These are phyloP conservation scores for Cokeromyces recurvatus DNA, from an alignment of 371 early-diverging fungal species.

Conservation along the genomic window DNA sequence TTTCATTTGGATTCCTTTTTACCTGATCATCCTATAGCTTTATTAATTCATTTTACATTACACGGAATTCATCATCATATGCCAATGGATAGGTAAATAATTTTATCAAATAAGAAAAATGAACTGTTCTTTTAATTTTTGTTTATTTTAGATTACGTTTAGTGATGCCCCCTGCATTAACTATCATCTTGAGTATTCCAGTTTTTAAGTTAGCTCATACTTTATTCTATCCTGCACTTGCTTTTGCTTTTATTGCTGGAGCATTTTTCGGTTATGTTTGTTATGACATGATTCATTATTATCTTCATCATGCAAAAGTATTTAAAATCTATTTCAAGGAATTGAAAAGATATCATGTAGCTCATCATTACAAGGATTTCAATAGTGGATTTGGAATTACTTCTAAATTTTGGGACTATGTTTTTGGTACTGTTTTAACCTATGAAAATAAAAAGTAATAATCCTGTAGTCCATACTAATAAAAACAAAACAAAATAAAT, in stretches of 20 bases:
- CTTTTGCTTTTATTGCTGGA: slow-evolving; percentile 69
- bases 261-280: slow-evolving; percentile 77
- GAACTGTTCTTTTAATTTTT: background rate
- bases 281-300: slow-evolving; percentile 93
- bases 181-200: slow-evolving; percentile 61
- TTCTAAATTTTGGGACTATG: slow-evolving; percentile 86
- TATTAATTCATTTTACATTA: slow-evolving; percentile 79
- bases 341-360: slow-evolving; percentile 92
- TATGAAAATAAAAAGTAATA: slow-evolving; percentile 9
- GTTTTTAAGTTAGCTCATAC: slow-evolving; percentile 47
- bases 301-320: slow-evolving; percentile 88
- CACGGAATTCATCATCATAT: slow-evolving; percentile 96
- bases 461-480: too few species aligned
- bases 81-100: slow-evolving; percentile 84
- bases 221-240: slow-evolving; percentile 46
- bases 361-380: slow-evolving; percentile 91
- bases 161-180: slow-evolving; percentile 95
- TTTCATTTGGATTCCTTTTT: slow-evolving; percentile 87
- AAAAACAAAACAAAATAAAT: too few species aligned
- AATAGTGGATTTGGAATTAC: slow-evolving; percentile 91
- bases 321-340: slow-evolving; percentile 64
- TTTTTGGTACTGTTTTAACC: slow-evolving; percentile 66
- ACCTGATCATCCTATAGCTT: slow-evolving; percentile 76
- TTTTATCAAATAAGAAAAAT: background rate
- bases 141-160: slow-evolving; percentile 65